Base-by-base conservation (phyloP, 169 alveolate species). In the Ichthyophthirius multifiliis region DNA sequence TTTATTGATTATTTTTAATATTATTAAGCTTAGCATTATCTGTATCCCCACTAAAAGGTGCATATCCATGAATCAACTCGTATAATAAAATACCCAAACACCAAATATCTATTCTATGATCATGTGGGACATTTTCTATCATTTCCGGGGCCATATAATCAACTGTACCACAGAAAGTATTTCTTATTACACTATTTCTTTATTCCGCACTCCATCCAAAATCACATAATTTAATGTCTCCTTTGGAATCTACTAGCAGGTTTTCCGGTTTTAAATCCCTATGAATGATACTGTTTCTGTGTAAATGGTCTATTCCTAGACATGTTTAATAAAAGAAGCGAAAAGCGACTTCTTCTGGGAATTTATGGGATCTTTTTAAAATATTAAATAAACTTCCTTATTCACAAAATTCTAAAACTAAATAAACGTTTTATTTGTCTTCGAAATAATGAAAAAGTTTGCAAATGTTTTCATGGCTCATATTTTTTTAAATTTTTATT, bases 81-180 rank as follows among this genome's bases (percentile, higher is more conserved):
- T 87, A 94, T 15, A 94, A 87, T n/a, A 94, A 85, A 32, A 94
- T 88, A 16, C 98, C 98, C 15, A 94, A 67, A 64, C 92, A 86
- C 96, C 98, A 94, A 15, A 90, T 74, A 76, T 94, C 98, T 27
- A 94, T 75, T 7, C 91, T 78, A 46, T 84, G 89, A 76, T 92
- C 92, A 81, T 94, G 93, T 13, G 83, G 90, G 62, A 84, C 76
- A 47, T 88, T 90, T 62, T 92, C 90, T 18, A 94, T 35, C 93
- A 94, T 94, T 88, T 94, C 98, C 6, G 98, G 98, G 27, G 96
- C 95, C 98, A 94, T 94, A 76, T 94, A 94, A 67, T 94, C 98
- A 37, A 91, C 76, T 5, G 98, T 94, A 0, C 98, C 98, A 46
- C 98, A 95, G 76, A 92, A 95, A 4, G 98, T 95, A 5, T 75